Evolutionary conservation across 345 rosid species (phyloP).

Genomic region (Linum lewisii): DNA sequence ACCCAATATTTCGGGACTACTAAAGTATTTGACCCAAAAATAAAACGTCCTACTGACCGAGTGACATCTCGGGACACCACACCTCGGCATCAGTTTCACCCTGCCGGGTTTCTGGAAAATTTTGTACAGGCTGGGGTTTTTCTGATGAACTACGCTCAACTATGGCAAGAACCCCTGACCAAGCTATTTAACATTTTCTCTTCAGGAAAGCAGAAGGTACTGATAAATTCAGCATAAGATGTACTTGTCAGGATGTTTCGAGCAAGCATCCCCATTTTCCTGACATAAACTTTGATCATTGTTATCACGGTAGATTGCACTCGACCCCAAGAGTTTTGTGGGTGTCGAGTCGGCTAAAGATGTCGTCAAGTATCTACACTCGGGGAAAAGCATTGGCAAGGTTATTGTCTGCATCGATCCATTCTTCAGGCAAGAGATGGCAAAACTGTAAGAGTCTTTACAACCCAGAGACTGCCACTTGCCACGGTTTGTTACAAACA

Average conservation of each 20-base stretch:
- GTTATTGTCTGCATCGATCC: conserved; percentile 85
- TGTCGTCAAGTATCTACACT: conserved; percentile 91
- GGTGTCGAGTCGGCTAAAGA: conserved; percentile 68
- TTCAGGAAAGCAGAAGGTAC: conserved; percentile 79
- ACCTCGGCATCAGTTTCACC: too few relatives aligned
- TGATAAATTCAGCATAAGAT: not conserved
- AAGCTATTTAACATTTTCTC: conserved; percentile 54
- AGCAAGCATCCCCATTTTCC: not conserved
- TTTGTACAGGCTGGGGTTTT: conserved; percentile 85
- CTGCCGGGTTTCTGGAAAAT: not conserved
- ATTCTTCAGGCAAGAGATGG: conserved; percentile 34
- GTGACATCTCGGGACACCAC: too few relatives aligned
- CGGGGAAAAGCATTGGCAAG: conserved; percentile 96
- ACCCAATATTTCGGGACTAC: too few relatives aligned
- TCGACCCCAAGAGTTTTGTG: conserved; percentile 61
- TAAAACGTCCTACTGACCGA: too few relatives aligned
- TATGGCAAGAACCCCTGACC: conserved; percentile 80
- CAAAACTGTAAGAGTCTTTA: conserved; percentile 47
- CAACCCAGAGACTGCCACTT: too few relatives aligned
- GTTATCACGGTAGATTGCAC: conserved; percentile 34
- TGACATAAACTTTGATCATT: not conserved
- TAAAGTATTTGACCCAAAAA: too few relatives aligned
- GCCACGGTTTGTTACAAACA: too few relatives aligned
- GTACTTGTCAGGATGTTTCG: not conserved
- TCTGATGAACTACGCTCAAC: conserved; percentile 52